Percentiles rank a stretch among this genome's conserved stretches.
These are phyloP conservation scores for Boletus sensibilis DNA, from an alignment of 768 basidiomycete species.

Conservation along the genomic window DNA sequence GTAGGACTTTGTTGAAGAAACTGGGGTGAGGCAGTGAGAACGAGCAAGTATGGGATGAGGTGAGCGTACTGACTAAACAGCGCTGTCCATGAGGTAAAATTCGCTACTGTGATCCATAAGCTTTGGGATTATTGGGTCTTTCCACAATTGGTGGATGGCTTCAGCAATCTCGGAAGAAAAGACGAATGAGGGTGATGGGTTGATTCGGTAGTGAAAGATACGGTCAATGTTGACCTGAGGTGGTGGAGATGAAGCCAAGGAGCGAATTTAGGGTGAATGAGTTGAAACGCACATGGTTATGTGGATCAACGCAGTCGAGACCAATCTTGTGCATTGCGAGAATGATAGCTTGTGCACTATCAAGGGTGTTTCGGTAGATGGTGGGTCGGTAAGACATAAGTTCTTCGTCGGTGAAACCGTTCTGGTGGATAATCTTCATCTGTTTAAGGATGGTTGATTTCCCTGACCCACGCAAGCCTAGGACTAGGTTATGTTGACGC, in stretches of 20 bases:
- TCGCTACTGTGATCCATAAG: conserved; percentile 62
- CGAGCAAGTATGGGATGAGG: background rate
- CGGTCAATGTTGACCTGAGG: conserved; percentile 50
- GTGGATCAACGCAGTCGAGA: conserved; percentile 66
- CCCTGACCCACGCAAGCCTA: conserved; percentile 93
- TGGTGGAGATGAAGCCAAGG: conserved; percentile 10
- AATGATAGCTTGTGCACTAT: conserved; percentile 84
- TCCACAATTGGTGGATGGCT: conserved; percentile 68
- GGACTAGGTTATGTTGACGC: background rate
- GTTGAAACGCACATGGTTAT: conserved; percentile 47
- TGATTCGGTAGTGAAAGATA: conserved; percentile 55
- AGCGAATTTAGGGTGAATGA: fast-evolving
- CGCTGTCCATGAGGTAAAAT: conserved; percentile 94
- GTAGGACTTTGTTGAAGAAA: conserved; percentile 83
- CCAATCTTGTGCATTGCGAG: conserved; percentile 85
- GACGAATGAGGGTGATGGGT: conserved; percentile 40
- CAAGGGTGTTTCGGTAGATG: conserved; percentile 84
- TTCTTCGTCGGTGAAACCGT: conserved; percentile 80
- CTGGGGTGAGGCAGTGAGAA: conserved; percentile 36
- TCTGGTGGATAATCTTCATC: conserved; percentile 98
- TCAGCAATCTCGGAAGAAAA: conserved; percentile 64
- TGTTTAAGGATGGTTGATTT: conserved; percentile 97
- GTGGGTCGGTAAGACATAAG: conserved; percentile 72
- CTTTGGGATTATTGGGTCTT: conserved; percentile 57
- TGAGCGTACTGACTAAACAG: conserved; percentile 64